A percentile compares a stretch with the other conserved stretches of the same genome.
Conservation (phyloP, 192 early-diverging fungal genomes). For the Paraglomus brasilianum region DNA sequence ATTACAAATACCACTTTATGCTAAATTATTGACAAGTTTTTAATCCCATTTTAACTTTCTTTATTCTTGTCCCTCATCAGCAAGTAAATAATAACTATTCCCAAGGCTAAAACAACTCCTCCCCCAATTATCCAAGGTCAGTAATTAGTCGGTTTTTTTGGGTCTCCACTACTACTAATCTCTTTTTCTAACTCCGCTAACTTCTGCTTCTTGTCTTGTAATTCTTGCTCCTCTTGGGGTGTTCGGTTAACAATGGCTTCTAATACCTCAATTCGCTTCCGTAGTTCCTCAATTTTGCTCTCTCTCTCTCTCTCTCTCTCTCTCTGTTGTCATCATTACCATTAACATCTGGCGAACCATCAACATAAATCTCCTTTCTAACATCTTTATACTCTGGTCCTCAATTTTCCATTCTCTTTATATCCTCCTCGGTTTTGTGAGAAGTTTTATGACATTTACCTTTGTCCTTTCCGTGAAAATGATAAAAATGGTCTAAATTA, state of each 20-base stretch:
- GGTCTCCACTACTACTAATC: not conserved
- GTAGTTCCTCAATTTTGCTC: slow-evolving; percentile 7
- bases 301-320: slow-evolving; percentile 26
- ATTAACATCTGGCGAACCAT: too few relatives aligned
- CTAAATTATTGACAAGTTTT: too few relatives aligned
- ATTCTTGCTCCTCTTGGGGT: not conserved
- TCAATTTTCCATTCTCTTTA: too few relatives aligned
- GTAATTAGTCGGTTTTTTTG: slow-evolving; percentile 10
- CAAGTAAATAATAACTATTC: slow-evolving; percentile 2
- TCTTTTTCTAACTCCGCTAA: slow-evolving; percentile 19
- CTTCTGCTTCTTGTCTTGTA: not conserved
- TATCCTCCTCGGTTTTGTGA: too few relatives aligned
- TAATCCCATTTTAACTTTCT: not conserved
- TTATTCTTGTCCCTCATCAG: not conserved
- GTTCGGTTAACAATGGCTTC: slow-evolving; percentile 16
- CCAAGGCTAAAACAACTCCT: not conserved
- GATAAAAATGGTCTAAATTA: too few relatives aligned
- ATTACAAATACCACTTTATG: too few relatives aligned
- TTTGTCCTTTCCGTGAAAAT: too few relatives aligned
- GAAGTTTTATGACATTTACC: too few relatives aligned
- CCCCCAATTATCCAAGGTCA: slow-evolving; percentile 18
- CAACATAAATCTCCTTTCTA: too few relatives aligned
- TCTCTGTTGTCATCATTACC: slow-evolving; percentile 3
- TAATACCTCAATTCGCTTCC: not conserved
- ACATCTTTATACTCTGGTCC: too few relatives aligned